Evolutionary conservation across 2,329 filamentous ascomycete genomes (phyloP), one percentile per base, ranked within the genome.

Genomic region (Pseudocercospora macadamiae): DNA sequence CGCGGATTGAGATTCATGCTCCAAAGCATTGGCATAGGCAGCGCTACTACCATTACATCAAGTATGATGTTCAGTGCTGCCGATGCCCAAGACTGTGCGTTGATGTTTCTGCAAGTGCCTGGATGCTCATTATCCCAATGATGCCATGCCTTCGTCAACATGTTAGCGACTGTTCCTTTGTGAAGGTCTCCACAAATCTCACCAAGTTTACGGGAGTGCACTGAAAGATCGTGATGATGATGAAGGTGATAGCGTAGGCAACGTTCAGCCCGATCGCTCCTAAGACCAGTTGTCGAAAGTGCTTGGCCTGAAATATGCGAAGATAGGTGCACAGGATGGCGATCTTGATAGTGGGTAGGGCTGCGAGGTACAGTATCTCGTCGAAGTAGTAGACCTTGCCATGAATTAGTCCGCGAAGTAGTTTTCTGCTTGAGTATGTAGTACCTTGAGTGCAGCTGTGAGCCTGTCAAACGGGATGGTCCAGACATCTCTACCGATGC

Each of bases 21-120:
- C 62, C 60, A 64, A n/a, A 64, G 45, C 55, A 61, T 53, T 9
- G 62, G 62, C 62, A 64, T 63, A 3, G 62, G 62, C 5, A 64
- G 26, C 10, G 51, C 37, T 1, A 61, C 52, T 1, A 64, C 62
- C 7, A 63, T 32, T 8, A 63, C 10, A 32, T 64, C 62, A 12
- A 64, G 60, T 14, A 51, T 45, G 36, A 64, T 64, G 19, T 64
- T 63, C 37, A 63, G 23, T n/a, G 37, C 57, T 7, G 62, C 60
- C 5, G 60, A 58, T 12, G 62, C 60, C 60, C 62, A 63, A 1
- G 60, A 60, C 19, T 57, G 60, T 14, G 62, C 62, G 16, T 64
- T 64, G 37, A 64, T 57, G 45, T 63, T 54, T 28, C 59, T 63
- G 51, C 62, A 64, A 6, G 8, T 36, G 19, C 62, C 62, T 6